These are phyloP conservation scores for Cornus controversa DNA, from an alignment of 148 eudicot species.

Conservation along the genomic window DNA sequence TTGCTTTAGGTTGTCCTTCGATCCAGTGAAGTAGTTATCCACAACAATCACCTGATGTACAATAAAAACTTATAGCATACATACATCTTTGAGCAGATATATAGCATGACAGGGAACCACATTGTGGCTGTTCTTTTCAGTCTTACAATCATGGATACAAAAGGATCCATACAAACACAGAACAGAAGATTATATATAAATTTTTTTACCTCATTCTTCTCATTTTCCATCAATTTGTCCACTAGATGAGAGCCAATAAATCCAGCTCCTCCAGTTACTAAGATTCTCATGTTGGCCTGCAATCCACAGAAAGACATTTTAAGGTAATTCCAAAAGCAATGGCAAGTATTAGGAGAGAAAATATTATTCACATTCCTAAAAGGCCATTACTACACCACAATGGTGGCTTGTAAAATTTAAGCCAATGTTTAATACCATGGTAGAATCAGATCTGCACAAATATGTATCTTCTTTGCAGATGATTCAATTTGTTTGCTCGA, in stretches of 20 bases:
- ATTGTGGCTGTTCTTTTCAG: background rate
- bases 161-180: background rate
- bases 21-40: constrained; percentile 96
- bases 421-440: too few relatives aligned
- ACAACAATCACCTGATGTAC: constrained; percentile 75
- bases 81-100: background rate
- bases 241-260: constrained; percentile 97
- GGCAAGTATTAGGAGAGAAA: background rate
- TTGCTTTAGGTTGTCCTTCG: constrained; percentile 80
- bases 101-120: background rate
- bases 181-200: background rate
- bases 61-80: background rate
- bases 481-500: background rate
- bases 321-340: background rate
- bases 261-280: constrained; percentile 98
- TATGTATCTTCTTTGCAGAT: background rate
- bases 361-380: too few relatives aligned
- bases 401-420: too few relatives aligned
- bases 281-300: constrained; percentile 96
- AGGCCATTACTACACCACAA: too few relatives aligned
- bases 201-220: constrained; percentile 79
- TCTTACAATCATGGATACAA: background rate
- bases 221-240: constrained; percentile 89
- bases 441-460: too few relatives aligned
- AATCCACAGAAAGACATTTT: background rate